phyloP scores from a whole-genome alignment of 768 basidiomycete genomes.

The Boletus reticuloceps region DNA sequence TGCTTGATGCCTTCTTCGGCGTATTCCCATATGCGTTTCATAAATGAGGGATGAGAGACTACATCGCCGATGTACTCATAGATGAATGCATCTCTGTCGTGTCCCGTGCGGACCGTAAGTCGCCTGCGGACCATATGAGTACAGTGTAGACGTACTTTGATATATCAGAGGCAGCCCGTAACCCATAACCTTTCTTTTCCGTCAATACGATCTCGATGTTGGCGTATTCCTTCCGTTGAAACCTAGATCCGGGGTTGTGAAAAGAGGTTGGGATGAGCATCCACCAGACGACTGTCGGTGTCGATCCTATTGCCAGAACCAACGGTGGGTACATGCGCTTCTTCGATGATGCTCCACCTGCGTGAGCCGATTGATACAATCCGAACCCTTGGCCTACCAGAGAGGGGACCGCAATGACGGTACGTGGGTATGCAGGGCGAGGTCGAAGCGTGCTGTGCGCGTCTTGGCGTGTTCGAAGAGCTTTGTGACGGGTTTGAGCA shows the following conservation, averaged over 20 bases:
- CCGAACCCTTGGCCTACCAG: slow-evolving; percentile 33
- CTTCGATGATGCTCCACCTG: slow-evolving; percentile 99
- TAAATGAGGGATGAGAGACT: too few species aligned
- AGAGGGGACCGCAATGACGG: too few species aligned
- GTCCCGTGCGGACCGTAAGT: slow-evolving; percentile 6
- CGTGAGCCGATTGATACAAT: slow-evolving; percentile 96
- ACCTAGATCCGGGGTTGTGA: slow-evolving; percentile 47
- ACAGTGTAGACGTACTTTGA: slow-evolving; percentile 57
- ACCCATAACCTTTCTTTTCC: slow-evolving; percentile 86
- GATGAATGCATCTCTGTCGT: slow-evolving; percentile 52
- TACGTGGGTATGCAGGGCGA: too few species aligned
- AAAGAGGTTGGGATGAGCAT: slow-evolving; percentile 39
- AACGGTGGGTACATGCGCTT: too few species aligned
- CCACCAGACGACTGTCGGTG: too few species aligned
- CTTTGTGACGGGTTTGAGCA: too few species aligned
- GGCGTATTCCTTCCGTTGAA: slow-evolving; percentile 83
- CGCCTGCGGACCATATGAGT: neutral
- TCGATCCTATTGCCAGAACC: too few species aligned
- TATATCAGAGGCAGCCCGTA: slow-evolving; percentile 71
- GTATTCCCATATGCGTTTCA: too few species aligned
- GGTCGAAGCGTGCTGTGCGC: too few species aligned
- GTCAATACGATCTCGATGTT: slow-evolving; percentile 88
- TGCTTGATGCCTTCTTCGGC: too few species aligned
- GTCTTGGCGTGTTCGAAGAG: too few species aligned
- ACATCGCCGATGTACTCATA: too few species aligned